These are phyloP conservation scores for Trametes sp. DNA, from an alignment of 1,284 basidiomycete species.

Conservation along the genomic window DNA sequence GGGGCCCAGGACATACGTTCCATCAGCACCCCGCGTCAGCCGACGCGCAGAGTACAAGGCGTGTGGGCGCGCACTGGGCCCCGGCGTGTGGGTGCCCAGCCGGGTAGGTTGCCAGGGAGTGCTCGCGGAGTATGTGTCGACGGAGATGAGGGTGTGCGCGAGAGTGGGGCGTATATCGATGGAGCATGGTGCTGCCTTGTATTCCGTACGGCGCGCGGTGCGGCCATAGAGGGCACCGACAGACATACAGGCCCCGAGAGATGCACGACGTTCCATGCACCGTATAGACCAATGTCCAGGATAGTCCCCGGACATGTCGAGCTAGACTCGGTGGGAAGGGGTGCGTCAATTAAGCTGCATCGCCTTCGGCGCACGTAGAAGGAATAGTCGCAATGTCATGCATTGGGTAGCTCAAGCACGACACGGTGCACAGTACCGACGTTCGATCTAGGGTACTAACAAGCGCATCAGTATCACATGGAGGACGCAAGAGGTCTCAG, in stretches of 20 bases:
- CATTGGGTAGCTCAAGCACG: neutral
- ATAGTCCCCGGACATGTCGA: neutral
- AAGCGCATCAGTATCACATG: neutral
- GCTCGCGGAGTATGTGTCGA: slow-evolving; percentile 22
- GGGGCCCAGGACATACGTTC: slow-evolving; percentile 21
- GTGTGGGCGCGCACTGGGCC: slow-evolving; percentile 12
- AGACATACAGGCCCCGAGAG: slow-evolving; percentile 10
- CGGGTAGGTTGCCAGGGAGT: slow-evolving; percentile 8
- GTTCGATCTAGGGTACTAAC: neutral
- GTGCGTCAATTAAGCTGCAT: neutral
- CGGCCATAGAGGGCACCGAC: slow-evolving; percentile 16
- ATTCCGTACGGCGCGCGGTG: slow-evolving; percentile 21
- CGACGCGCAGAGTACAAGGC: slow-evolving; percentile 27
- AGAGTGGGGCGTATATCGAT: slow-evolving; percentile 14
- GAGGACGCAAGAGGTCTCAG: neutral
- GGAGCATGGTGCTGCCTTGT: slow-evolving; percentile 25
- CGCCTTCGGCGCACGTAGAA: neutral
- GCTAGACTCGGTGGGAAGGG: neutral
- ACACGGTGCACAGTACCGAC: neutral
- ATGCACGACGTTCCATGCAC: slow-evolving; percentile 12
- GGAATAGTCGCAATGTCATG: neutral
- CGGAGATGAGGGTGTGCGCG: slow-evolving; percentile 23
- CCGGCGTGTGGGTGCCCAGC: slow-evolving; percentile 10
- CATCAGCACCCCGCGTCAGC: slow-evolving; percentile 30
- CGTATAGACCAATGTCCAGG: neutral